Base-by-base conservation (phyloP, 345 rosid species). In the Hypericum androsaemum region DNA sequence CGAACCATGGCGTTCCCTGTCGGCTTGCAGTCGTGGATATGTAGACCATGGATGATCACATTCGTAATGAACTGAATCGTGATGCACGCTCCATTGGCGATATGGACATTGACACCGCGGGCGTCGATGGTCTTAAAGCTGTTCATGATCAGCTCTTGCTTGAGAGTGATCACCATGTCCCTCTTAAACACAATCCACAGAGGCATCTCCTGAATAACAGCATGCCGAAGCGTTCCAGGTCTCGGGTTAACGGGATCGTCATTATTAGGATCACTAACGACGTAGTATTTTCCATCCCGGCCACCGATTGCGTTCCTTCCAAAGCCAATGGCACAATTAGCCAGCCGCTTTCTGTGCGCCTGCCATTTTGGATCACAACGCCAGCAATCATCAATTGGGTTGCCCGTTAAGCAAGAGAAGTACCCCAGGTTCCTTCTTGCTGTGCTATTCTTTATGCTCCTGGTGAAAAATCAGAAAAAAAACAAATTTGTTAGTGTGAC, bases 151-250 rank as follows among this genome's bases (percentile, higher is more conserved):
- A 46, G 32, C 50, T 46, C 50, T 32, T 46, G 50, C 50, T 46
- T 46, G 28, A 46, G 28, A 4, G 50, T 46, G 50, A 46, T 46
- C 50, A 46, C 50, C 50, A 46, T 46, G 32, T 46, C 50, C 22
- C 50, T 46, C 16, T 13, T 46, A 32, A 46, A 46, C 50, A 46
- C 50, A 5, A 46, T 46, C 50, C 50, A 46, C 10, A 46, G 28
- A 3, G 50, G 50, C 6, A 6, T 46, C 5, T 46, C 50, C 50
- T 46, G 50, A 6, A 46, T 46, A 17, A 46, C 50, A 14, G 50
- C 50, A 10, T 46, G 50, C 3, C 50, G 12, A 10, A 46, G 50
- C 0, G 50, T 46, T 14, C 50, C 50, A 2, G 50, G 50, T 6
- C 50, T 13, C 14, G 50, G 50, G 22, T 46, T 46, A 3, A 46